These are phyloP conservation scores for Lentinula lateritia DNA, from an alignment of 768 basidiomycete species.

Conservation along the genomic window DNA sequence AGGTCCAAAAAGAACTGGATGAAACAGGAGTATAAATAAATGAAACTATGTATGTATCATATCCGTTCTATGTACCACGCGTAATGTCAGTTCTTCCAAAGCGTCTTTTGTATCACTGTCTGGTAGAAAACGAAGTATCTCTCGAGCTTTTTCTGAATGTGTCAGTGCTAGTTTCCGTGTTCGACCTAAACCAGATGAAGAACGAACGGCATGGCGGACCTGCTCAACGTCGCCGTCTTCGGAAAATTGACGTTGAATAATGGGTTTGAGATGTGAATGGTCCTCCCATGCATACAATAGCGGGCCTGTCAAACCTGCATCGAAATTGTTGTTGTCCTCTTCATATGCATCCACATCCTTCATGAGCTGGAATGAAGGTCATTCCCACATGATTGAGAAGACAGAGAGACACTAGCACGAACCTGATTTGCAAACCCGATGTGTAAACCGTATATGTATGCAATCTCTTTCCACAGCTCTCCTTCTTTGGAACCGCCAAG, in stretches of 20 bases:
- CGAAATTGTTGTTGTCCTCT: constrained; percentile 49
- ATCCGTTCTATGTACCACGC: constrained; percentile 51
- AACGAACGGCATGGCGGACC: constrained; percentile 56
- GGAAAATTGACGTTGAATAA: constrained; percentile 78
- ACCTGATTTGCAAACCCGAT: constrained; percentile 62
- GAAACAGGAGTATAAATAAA: neutral
- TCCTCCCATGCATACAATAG: constrained; percentile 85
- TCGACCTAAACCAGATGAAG: constrained; percentile 71
- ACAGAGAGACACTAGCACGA: constrained; percentile 1
- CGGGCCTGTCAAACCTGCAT: constrained; percentile 73
- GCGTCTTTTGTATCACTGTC: constrained; percentile 76
- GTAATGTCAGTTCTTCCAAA: constrained; percentile 66
- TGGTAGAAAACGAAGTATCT: constrained; percentile 64
- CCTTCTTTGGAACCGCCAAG: constrained; percentile 60
- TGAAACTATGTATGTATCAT: constrained; percentile 28
- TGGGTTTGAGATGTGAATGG: constrained; percentile 64
- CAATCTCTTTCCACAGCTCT: constrained; percentile 69
- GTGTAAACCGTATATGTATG: constrained; percentile 73
- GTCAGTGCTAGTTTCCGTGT: constrained; percentile 70
- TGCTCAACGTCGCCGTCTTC: constrained; percentile 74
- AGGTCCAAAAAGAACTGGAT: neutral
- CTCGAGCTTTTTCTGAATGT: constrained; percentile 74
- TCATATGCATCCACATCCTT: constrained; percentile 82
- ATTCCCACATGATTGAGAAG: neutral
- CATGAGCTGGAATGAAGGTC: constrained; percentile 50